Conservation (phyloP, 1,284 basidiomycete species). For the Moesziomyces parantarcticus region DNA sequence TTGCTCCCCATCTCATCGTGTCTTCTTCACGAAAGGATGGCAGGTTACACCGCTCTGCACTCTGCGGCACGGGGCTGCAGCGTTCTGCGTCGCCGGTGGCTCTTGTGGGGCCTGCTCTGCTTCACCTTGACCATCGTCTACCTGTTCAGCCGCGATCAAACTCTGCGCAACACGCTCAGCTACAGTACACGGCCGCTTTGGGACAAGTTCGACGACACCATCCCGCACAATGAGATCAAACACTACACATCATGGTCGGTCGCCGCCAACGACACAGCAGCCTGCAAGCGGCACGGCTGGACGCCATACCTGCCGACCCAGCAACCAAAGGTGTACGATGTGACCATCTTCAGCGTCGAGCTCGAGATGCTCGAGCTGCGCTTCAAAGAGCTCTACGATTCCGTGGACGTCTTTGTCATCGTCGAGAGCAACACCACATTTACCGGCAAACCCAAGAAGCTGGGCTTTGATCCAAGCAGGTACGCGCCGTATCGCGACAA, state of each 20-base stretch:
- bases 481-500: constrained; percentile 15
- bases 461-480: constrained; percentile 12
- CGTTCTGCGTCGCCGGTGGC: constrained; percentile 11
- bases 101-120: constrained; percentile 5
- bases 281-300: constrained; percentile 75
- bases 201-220: constrained; percentile 68
- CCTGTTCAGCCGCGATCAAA: constrained; percentile 22
- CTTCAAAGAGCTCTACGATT: constrained; percentile 74
- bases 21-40: too few species aligned
- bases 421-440: constrained; percentile 73
- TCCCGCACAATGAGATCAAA: constrained; percentile 69
- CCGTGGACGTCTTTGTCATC: constrained; percentile 77
- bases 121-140: constrained; percentile 8
- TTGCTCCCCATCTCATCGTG: too few species aligned
- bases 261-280: constrained; percentile 69
- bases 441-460: constrained; percentile 33
- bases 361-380: constrained; percentile 78
- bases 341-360: constrained; percentile 71
- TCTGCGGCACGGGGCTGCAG: background rate
- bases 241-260: constrained; percentile 75
- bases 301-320: constrained; percentile 22
- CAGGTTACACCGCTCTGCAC: too few species aligned
- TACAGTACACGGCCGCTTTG: constrained; percentile 76
- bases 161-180: constrained; percentile 58
- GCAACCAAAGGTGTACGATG: constrained; percentile 26